phyloP scores from a whole-genome alignment of 345 rosid species.

The Lenwebbia sp. region DNA sequence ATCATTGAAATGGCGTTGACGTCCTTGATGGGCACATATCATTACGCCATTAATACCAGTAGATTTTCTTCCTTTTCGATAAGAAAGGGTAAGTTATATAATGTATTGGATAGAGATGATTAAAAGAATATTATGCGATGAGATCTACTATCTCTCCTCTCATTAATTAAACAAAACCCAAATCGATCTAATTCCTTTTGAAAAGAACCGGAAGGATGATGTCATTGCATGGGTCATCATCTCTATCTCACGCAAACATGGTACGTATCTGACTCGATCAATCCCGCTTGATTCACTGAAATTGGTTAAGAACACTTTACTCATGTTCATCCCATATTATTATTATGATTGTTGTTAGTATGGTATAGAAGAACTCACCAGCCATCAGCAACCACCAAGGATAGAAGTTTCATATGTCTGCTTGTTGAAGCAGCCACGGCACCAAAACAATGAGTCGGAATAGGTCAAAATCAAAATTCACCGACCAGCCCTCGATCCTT shows the following conservation, averaged over 20 bases:
- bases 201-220: background rate
- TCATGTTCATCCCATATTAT: background rate
- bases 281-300: background rate
- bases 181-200: background rate
- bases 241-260: background rate
- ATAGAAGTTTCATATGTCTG: background rate
- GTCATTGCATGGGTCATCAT: background rate
- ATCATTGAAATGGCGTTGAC: background rate
- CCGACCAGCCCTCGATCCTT: background rate
- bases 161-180: background rate
- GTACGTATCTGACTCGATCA: background rate
- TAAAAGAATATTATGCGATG: background rate
- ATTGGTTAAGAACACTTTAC: background rate
- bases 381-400: background rate
- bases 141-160: background rate
- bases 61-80: background rate
- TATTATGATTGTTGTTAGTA: background rate
- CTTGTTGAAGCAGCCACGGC: background rate
- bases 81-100: background rate
- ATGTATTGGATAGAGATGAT: background rate
- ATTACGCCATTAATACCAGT: background rate
- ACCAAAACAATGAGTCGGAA: background rate
- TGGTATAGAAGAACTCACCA: background rate
- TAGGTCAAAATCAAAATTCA: background rate
- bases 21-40: background rate